phyloP scores from a whole-genome alignment of 148 eudicot genomes.

The Cornus florida region DNA sequence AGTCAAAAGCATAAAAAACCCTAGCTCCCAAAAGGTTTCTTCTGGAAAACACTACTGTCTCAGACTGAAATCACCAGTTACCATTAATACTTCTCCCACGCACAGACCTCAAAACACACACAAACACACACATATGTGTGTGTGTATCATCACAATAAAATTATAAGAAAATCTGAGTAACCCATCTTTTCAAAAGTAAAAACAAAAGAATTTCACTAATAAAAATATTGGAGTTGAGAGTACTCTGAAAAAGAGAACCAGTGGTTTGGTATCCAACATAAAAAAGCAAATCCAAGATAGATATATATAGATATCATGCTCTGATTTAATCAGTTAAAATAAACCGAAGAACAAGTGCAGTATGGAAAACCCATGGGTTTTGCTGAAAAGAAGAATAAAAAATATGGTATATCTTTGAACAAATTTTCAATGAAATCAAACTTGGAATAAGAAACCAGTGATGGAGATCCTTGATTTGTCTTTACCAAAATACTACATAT shows the following conservation, averaged over 20 bases:
- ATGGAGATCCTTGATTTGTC: neutral
- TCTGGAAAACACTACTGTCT: neutral
- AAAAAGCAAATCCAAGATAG: neutral
- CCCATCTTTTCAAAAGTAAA: neutral
- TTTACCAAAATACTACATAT: neutral
- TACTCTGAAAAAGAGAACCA: neutral
- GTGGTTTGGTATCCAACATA: neutral
- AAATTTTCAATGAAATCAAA: neutral
- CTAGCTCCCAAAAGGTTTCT: neutral
- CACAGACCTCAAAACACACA: neutral
- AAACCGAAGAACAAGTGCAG: neutral
- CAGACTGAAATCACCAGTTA: neutral
- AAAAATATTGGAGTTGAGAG: neutral
- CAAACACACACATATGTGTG: neutral
- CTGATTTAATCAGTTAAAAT: neutral
- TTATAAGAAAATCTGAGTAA: neutral
- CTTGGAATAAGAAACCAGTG: neutral
- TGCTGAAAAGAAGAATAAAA: neutral
- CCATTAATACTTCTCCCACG: neutral
- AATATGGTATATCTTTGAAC: neutral
- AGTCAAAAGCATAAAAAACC: slow-evolving; percentile 15
- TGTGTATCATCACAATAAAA: no score
- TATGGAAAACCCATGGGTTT: neutral
- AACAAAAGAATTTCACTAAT: neutral
- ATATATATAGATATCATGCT: neutral